Evolutionary conservation across 495 filamentous ascomycete genomes (phyloP), one percentile per base, ranked within the genome.

Genomic region (Talaromyces proteolyticus): DNA sequence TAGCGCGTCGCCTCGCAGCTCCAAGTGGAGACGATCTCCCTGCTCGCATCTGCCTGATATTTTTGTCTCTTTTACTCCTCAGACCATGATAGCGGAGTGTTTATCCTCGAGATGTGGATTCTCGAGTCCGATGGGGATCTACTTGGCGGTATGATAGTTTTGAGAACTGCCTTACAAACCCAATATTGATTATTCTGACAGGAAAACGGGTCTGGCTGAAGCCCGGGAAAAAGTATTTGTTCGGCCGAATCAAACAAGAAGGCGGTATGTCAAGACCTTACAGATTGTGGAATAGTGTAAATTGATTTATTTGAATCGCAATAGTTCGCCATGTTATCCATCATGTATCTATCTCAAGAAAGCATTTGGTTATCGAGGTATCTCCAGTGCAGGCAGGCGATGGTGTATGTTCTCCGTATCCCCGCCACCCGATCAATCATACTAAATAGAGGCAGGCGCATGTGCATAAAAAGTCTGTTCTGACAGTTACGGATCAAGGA

Each of bases 331-430:
- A 83, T 82, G 63, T 63, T 47, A 76, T 88, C 66, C 45, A 75
- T 6, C 72, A 90, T 50, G 85, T 86, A 53, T 82, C 82, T 5
- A 84, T 98, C 44, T 98, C 93, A n/a, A 78, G 92, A 24, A 85
- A 92, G 53, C 93, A 98, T 64, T 71, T 96, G 57, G 82, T 83
- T 23, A 82, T 98, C 47, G 73, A 82, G 22, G 81, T 97, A 2
- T 80, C 74, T 11, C 53, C 66, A 0, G 85, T 93, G 5, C 65
- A 72, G 25, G 67, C 81, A 6, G 87, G 80, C 44, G 84, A 89
- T 65, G 86, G 82, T 47, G 88, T 94, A 79, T 43, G 77, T 25
- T 38, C 8, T 8, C 40, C 34, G 19, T 0, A n/a, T 52, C 1
- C 11, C 23, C n/a, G 42, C 29, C 14, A 8, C 29, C 29, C 14